Base-by-base conservation (phyloP, 176 grass and related monocot genomes). In the Aechmea fasciata region DNA sequence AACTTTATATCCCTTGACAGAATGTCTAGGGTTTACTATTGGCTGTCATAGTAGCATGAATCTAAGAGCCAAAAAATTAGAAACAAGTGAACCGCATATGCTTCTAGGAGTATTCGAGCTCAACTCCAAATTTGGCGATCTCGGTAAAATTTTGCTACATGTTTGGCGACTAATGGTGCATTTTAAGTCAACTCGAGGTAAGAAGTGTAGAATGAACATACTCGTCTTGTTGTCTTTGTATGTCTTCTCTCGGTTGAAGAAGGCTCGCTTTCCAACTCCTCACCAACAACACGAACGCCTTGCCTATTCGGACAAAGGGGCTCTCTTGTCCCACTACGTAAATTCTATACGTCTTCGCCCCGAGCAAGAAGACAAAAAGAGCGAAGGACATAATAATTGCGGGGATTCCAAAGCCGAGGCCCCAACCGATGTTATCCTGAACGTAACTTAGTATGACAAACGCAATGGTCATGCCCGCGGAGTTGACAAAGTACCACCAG, bases 401-500 rank as follows among this genome's bases (percentile, higher is more conserved):
- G n/a, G 81, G 77, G 52, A 87, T 83, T 63, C 85, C 81, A 41
- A 83, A 87, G 25, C 81, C 81, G 61, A 87, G 76, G 26, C 72
- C 50, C 68, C 85, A 87, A 26, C 80, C 64, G 51, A 83, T 49
- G 65, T 73, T 80, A 49, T 80, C 84, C 64, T 83, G 77, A 13
- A 87, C 65, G 64, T 87, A 87, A 23, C 79, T 86, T 75, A 86
- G 50, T 59, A 86, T 49, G 15, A 75, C 49, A 59, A 82, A 0
- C 61, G 84, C 78, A 29, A 82, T 1, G 51, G 62, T 19, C 51
- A 47, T 86, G 57, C 72, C 25, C 2, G 72, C 62, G 14, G 64
- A 80, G 10, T 66, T 66, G 11, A 73, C 77, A 70, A 87, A 77
- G 49, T 87, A 87, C 85, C 85, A 87, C 85, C 85, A 87, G 70